phyloP scores from a whole-genome alignment of 2,329 filamentous ascomycete genomes.

The Pseudopyricularia javanii region DNA sequence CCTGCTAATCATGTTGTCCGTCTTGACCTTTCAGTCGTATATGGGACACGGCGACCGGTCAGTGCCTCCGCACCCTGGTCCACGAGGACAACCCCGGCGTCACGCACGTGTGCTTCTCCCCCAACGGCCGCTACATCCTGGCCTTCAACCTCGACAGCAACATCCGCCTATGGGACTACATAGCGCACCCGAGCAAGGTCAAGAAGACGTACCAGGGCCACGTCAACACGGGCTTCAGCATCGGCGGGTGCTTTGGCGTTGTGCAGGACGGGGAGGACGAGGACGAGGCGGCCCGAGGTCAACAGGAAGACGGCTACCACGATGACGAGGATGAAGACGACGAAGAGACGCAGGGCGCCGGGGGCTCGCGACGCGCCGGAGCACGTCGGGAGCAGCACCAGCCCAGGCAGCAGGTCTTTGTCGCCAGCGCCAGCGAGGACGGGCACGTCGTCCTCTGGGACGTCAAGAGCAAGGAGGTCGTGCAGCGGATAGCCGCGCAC shows the following conservation, averaged over 20 bases:
- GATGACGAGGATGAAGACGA: constrained; percentile 4
- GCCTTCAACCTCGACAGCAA: constrained; percentile 87
- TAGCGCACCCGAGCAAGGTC: constrained; percentile 59
- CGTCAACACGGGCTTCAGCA: constrained; percentile 67
- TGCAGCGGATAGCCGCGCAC: constrained; percentile 53
- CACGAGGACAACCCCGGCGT: constrained; percentile 93
- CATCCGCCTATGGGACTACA: constrained; percentile 89
- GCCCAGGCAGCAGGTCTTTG: constrained; percentile 36
- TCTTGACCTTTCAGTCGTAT: constrained; percentile 45
- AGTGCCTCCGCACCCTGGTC: constrained; percentile 87
- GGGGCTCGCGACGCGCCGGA: neutral
- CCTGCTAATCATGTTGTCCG: neutral
- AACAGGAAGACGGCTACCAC: constrained; percentile 3
- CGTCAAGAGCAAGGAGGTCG: constrained; percentile 68
- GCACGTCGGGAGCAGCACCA: constrained; percentile 6
- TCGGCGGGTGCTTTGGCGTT: constrained; percentile 73
- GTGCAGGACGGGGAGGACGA: constrained; percentile 11
- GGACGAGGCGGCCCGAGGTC: neutral
- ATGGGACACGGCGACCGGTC: constrained; percentile 91
- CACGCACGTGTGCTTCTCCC: constrained; percentile 79
- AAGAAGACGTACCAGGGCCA: constrained; percentile 98
- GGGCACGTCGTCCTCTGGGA: constrained; percentile 83
- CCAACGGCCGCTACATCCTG: constrained; percentile 86
- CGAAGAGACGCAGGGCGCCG: neutral
- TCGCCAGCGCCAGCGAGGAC: constrained; percentile 79